Percentiles rank a stretch among this genome's conserved stretches.
These are phyloP conservation scores for Symbiodinium natans DNA, from an alignment of 73 alveolate species.

Conservation along the genomic window DNA sequence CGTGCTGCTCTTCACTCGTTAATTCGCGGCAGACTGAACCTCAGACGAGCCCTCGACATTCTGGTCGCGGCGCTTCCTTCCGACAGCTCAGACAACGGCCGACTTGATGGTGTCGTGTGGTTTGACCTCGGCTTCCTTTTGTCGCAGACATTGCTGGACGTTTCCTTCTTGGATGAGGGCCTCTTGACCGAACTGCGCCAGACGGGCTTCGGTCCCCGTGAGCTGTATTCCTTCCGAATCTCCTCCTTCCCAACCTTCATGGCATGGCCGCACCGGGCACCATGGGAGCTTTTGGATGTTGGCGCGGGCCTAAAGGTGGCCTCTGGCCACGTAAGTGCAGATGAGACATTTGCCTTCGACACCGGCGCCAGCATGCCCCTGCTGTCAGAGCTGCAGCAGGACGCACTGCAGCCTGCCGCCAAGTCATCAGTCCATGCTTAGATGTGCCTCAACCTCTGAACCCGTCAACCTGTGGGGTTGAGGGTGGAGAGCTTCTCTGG, in stretches of 20 bases:
- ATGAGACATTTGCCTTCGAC: background rate
- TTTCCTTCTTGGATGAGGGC: background rate
- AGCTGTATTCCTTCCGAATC: background rate
- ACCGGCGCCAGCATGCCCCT: background rate
- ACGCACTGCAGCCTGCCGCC: too few relatives aligned
- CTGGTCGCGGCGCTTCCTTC: background rate
- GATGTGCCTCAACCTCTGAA: too few relatives aligned
- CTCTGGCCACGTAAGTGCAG: background rate
- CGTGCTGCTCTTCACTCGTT: background rate
- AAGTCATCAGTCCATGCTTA: too few relatives aligned
- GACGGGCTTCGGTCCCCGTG: background rate
- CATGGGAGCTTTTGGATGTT: background rate
- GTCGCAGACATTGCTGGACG: constrained; percentile 9
- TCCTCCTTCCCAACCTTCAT: background rate
- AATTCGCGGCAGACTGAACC: background rate
- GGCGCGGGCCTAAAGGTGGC: background rate
- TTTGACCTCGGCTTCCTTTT: background rate
- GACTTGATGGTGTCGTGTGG: background rate
- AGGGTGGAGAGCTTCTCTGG: too few relatives aligned
- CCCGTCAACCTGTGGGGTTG: too few relatives aligned
- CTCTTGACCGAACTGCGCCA: background rate
- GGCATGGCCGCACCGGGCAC: background rate
- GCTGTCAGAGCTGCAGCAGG: background rate
- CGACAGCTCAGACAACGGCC: too few relatives aligned
- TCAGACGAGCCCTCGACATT: background rate